phyloP scores from a whole-genome alignment of 805 yeast genomes.

The Saturnispora saitoi region DNA sequence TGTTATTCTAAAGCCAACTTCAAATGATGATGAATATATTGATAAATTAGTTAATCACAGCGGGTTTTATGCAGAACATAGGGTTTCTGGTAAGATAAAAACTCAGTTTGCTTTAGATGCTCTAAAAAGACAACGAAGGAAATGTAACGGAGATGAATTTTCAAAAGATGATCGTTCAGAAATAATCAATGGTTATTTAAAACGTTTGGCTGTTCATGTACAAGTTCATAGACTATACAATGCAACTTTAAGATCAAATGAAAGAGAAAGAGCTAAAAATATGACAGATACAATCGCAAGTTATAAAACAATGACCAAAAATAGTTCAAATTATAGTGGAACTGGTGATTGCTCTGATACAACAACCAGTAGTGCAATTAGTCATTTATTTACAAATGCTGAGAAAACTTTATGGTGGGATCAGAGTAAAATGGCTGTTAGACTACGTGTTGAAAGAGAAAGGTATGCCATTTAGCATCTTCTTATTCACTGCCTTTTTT shows the following conservation, averaged over 20 bases:
- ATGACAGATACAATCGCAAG: neutral
- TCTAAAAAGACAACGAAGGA: conserved; percentile 14
- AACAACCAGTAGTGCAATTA: conserved; percentile 10
- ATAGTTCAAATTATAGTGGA: conserved; percentile 3
- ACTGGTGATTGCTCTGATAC: conserved; percentile 16
- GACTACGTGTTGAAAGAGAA: conserved; percentile 30
- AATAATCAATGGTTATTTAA: conserved; percentile 42
- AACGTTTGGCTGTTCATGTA: conserved; percentile 46
- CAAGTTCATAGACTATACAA: conserved; percentile 60
- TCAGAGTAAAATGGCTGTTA: conserved; percentile 28
- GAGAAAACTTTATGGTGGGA: conserved; percentile 24
- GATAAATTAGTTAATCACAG: conserved; percentile 36
- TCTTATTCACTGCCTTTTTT: neutral
- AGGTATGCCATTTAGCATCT: conserved; percentile 6
- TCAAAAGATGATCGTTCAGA: conserved; percentile 33
- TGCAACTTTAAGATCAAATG: conserved; percentile 30
- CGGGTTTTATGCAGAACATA: conserved; percentile 51
- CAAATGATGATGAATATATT: conserved; percentile 38
- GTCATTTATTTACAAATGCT: conserved; percentile 17
- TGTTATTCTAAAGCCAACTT: conserved; percentile 32
- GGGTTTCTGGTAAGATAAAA: conserved; percentile 15
- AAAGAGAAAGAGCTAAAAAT: conserved; percentile 8
- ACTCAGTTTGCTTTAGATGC: conserved; percentile 4
- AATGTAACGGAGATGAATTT: conserved; percentile 2
- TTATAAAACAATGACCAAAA: conserved; percentile 6